These are phyloP conservation scores for Aspergillus fumigatus DNA, from an alignment of 2,329 filamentous ascomycete genomes.

Conservation along the genomic window DNA sequence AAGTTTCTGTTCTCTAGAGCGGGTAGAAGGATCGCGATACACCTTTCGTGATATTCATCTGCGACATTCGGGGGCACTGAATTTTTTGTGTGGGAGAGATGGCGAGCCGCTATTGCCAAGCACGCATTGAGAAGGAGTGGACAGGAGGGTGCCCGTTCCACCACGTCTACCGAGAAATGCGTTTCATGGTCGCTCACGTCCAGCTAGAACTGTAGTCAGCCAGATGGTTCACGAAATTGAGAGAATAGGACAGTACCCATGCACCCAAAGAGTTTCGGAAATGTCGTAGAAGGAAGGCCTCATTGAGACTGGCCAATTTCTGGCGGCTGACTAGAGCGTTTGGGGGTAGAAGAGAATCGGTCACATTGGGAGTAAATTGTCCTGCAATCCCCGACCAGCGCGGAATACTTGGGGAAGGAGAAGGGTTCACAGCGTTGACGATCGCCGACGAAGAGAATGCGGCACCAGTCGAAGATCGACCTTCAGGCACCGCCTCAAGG, in stretches of 20 bases:
- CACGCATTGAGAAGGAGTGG: constrained; percentile 31
- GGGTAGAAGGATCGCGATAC: constrained; percentile 31
- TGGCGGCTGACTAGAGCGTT: constrained; percentile 18
- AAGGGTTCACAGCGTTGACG: constrained; percentile 9
- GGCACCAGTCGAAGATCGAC: constrained; percentile 21
- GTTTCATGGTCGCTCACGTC: constrained; percentile 29
- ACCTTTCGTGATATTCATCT: constrained; percentile 33
- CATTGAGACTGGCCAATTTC: constrained; percentile 25
- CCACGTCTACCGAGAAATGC: constrained; percentile 28
- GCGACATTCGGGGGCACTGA: constrained; percentile 25
- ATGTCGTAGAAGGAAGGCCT: constrained; percentile 32
- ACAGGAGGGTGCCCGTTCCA: constrained; percentile 27
- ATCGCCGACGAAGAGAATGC: constrained; percentile 15
- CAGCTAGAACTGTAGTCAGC: constrained; percentile 20
- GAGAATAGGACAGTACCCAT: constrained; percentile 22
- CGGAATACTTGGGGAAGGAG: constrained; percentile 7
- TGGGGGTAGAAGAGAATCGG: constrained; percentile 16
- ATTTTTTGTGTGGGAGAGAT: constrained; percentile 29
- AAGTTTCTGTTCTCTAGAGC: constrained; percentile 28
- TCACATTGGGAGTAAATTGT: constrained; percentile 13
- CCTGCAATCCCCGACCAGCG: constrained; percentile 7
- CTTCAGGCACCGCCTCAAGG: constrained; percentile 21
- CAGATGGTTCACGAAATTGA: background rate
- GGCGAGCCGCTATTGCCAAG: constrained; percentile 30
- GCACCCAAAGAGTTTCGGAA: constrained; percentile 29